Percentiles rank a stretch among this genome's conserved stretches.
These are phyloP conservation scores for Globisporangium canariense DNA, from an alignment of 352 stramenopile species.

Conservation along the genomic window DNA sequence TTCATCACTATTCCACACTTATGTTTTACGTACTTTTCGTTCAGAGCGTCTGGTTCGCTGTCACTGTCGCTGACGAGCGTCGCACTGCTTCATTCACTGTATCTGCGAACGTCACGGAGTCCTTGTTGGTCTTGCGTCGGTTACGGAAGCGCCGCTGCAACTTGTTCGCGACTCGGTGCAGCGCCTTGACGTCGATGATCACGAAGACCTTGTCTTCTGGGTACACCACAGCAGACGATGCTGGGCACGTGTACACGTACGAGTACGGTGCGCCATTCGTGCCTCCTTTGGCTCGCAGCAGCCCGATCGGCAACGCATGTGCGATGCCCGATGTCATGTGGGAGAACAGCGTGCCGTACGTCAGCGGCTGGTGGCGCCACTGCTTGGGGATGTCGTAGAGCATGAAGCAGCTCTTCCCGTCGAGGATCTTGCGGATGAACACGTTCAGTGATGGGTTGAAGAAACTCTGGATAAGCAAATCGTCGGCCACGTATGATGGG, in stretches of 20 bases:
- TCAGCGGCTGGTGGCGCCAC: slow-evolving; percentile 38
- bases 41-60: neutral
- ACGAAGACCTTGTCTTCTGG: slow-evolving; percentile 79
- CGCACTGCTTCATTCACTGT: slow-evolving; percentile 7
- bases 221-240: slow-evolving; percentile 55
- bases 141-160: slow-evolving; percentile 70
- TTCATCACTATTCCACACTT: neutral
- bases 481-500: slow-evolving; percentile 73
- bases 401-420: slow-evolving; percentile 85
- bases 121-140: slow-evolving; percentile 8
- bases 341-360: slow-evolving; percentile 74
- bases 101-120: slow-evolving; percentile 14
- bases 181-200: slow-evolving; percentile 66
- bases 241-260: slow-evolving; percentile 83
- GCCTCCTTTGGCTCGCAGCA: slow-evolving; percentile 57
- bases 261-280: slow-evolving; percentile 49
- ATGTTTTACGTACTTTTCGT: too few relatives aligned
- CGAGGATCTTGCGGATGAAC: slow-evolving; percentile 80
- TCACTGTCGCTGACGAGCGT: neutral
- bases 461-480: slow-evolving; percentile 85
- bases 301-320: slow-evolving; percentile 71
- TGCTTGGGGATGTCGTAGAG: slow-evolving; percentile 69
- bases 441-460: slow-evolving; percentile 85
- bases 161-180: slow-evolving; percentile 76
- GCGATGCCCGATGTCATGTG: slow-evolving; percentile 71